These are phyloP conservation scores for Fraxinus velutina DNA, from an alignment of 305 asterid genomes.

Conservation along the genomic window DNA sequence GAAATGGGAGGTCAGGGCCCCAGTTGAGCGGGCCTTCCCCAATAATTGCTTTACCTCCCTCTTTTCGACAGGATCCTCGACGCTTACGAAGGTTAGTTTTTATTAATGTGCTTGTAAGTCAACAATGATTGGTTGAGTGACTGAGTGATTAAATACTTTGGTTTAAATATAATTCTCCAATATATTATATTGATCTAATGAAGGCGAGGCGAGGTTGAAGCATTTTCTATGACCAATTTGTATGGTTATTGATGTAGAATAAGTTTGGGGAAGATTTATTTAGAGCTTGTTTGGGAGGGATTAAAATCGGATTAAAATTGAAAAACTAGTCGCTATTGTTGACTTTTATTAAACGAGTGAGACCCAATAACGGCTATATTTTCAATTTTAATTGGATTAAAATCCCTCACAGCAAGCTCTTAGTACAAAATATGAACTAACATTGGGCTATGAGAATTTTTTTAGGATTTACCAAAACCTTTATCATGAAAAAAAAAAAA, in stretches of 20 bases:
- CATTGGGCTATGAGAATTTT: background rate
- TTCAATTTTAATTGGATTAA: too few species aligned
- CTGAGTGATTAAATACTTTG: background rate
- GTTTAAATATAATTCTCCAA: background rate
- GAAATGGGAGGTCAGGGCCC: slow-evolving; percentile 71
- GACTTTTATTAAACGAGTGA: too few species aligned
- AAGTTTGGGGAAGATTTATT: background rate
- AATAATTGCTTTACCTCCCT: slow-evolving; percentile 72
- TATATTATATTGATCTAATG: background rate
- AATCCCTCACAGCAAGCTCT: too few species aligned
- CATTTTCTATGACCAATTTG: background rate
- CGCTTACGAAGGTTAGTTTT: slow-evolving; percentile 73
- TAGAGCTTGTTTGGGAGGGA: background rate
- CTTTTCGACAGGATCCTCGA: slow-evolving; percentile 92
- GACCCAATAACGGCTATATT: too few species aligned
- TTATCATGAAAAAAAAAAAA: background rate
- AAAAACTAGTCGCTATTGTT: too few species aligned
- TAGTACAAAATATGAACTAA: background rate
- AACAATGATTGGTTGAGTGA: background rate
- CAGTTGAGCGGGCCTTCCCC: slow-evolving; percentile 64
- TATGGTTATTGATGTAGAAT: background rate
- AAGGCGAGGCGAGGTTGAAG: background rate
- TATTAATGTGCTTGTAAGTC: background rate
- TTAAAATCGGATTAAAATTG: too few species aligned
- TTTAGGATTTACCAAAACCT: background rate